Conservation (phyloP, 2,329 filamentous ascomycete species). For the Blumeriella jaapii region DNA sequence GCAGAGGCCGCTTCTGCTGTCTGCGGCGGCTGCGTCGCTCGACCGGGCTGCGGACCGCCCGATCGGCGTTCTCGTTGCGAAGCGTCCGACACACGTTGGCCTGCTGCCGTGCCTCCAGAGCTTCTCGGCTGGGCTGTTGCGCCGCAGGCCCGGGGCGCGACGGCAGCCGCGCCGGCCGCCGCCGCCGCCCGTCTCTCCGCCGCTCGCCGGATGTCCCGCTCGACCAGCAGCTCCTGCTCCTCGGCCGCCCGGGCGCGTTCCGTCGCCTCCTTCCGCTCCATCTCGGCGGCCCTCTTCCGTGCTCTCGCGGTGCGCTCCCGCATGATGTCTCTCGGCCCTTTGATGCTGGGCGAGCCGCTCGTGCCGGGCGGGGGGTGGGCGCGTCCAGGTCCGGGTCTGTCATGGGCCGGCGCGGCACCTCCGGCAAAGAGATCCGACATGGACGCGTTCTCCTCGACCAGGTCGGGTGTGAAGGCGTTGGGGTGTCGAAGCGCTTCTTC, state of each 20-base stretch:
- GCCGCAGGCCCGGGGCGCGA: too few species aligned
- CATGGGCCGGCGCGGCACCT: constrained; percentile 42
- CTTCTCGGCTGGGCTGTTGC: constrained; percentile 14
- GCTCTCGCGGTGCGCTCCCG: constrained; percentile 76
- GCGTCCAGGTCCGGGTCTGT: constrained; percentile 41
- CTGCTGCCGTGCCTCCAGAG: constrained; percentile 14
- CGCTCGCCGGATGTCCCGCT: constrained; percentile 41
- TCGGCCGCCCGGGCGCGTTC: constrained; percentile 39
- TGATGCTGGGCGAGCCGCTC: constrained; percentile 46
- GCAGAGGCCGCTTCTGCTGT: constrained; percentile 8
- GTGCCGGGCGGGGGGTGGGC: constrained; percentile 37
- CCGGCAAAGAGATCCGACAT: constrained; percentile 77
- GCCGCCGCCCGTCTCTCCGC: constrained; percentile 49
- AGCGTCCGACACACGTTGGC: constrained; percentile 24
- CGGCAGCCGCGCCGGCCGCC: constrained; percentile 41
- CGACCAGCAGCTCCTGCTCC: constrained; percentile 40
- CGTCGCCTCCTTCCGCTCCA: constrained; percentile 37
- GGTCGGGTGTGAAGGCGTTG: constrained; percentile 70
- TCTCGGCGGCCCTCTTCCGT: constrained; percentile 48
- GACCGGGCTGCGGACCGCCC: constrained; percentile 12
- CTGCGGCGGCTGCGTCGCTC: constrained; percentile 9
- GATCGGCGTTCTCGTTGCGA: constrained; percentile 24
- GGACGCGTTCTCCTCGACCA: constrained; percentile 75
- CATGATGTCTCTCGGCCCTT: constrained; percentile 87
- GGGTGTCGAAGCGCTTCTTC: constrained; percentile 83